phyloP scores from a whole-genome alignment of 2,329 filamentous ascomycete genomes.

The Colletotrichum melonis region DNA sequence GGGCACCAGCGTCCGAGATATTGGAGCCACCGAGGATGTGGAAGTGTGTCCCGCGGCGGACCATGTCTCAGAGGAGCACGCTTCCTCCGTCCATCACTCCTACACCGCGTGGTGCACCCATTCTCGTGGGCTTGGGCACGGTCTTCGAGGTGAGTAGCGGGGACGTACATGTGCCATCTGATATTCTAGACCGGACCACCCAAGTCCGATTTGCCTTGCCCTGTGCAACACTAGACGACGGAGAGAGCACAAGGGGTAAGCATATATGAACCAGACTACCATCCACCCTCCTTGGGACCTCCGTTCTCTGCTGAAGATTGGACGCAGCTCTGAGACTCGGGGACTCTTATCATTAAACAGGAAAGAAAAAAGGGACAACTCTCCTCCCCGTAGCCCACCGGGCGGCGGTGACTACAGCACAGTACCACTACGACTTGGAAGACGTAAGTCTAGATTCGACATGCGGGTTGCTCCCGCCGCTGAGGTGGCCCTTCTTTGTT shows the following conservation, averaged over 20 bases:
- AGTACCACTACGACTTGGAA: neutral
- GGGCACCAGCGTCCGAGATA: neutral
- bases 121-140: conserved; percentile 9
- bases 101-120: conserved; percentile 10
- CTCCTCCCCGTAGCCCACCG: neutral
- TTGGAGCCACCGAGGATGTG: neutral
- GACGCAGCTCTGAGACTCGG: neutral
- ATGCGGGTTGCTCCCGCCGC: neutral
- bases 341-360: neutral
- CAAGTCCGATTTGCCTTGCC: neutral
- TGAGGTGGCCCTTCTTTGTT: neutral
- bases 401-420: neutral
- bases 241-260: neutral
- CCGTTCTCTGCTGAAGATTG: conserved; percentile 16
- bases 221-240: conserved; percentile 1
- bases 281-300: conserved; percentile 3
- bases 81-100: neutral
- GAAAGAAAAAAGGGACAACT: neutral
- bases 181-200: neutral
- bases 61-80: neutral
- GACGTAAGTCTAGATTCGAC: neutral
- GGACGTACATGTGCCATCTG: conserved; percentile 7
- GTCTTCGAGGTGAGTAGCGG: neutral
- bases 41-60: neutral
- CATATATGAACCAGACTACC: conserved; percentile 10